phyloP scores from a whole-genome alignment of 1,284 basidiomycete species.

The Malassezia cuniculi region DNA sequence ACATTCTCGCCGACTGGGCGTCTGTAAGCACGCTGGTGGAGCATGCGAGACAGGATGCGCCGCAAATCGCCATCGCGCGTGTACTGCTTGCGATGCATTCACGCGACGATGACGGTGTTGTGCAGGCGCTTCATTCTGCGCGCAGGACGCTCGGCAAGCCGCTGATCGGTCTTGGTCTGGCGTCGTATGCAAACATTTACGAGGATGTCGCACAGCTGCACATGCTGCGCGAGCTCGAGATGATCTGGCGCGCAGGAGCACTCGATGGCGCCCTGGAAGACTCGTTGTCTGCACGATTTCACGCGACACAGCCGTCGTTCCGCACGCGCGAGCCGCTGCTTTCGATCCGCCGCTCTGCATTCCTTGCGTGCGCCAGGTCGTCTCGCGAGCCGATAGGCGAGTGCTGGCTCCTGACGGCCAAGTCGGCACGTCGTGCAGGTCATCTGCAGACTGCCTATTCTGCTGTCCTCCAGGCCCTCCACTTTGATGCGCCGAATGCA shows the following conservation, averaged over 20 bases:
- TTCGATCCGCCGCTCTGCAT: constrained; percentile 75
- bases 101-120: constrained; percentile 39
- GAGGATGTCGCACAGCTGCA: constrained; percentile 77
- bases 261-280: constrained; percentile 15
- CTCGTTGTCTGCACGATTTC: constrained; percentile 55
- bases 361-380: constrained; percentile 55
- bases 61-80: constrained; percentile 66
- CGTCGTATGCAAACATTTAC: constrained; percentile 67
- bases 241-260: constrained; percentile 47
- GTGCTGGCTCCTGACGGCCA: constrained; percentile 76
- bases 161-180: constrained; percentile 64
- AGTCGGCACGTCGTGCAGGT: constrained; percentile 84
- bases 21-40: constrained; percentile 43
- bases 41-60: constrained; percentile 50
- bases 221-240: constrained; percentile 71
- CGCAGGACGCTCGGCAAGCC: constrained; percentile 66
- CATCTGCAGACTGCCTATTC: constrained; percentile 96
- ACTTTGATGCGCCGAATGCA: constrained; percentile 61
- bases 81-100: constrained; percentile 68
- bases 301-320: constrained; percentile 75
- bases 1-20: constrained; percentile 88
- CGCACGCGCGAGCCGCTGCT: constrained; percentile 79
- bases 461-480: constrained; percentile 77
- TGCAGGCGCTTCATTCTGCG: constrained; percentile 53
- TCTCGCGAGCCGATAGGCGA: constrained; percentile 46